Conservation (phyloP, 306 rosid species). For the apple (Malus domestica) region DNA sequence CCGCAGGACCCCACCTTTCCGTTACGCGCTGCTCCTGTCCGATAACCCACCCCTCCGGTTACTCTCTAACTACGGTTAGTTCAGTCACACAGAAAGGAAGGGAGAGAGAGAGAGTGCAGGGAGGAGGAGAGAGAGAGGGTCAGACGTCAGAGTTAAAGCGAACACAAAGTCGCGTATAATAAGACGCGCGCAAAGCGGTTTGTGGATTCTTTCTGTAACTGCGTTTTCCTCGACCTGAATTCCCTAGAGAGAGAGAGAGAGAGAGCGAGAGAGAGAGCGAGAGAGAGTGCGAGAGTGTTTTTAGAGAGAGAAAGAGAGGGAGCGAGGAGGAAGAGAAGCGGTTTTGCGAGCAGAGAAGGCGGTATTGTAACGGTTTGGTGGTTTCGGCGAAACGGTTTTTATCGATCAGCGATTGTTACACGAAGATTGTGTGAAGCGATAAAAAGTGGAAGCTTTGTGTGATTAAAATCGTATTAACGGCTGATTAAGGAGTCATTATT, state of each 20-base stretch:
- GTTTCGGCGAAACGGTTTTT: constrained; percentile 26
- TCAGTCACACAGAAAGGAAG: constrained; percentile 6
- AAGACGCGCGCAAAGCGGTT: constrained; percentile 45
- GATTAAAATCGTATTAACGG: constrained; percentile 4
- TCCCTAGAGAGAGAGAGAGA: constrained; percentile 11
- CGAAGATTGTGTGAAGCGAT: background rate
- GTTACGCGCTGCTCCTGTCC: constrained; percentile 18
- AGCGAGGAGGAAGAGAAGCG: background rate
- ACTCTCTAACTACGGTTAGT: constrained; percentile 33
- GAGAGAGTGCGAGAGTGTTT: background rate
- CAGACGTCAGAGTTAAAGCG: constrained; percentile 15
- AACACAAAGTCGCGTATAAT: constrained; percentile 31
- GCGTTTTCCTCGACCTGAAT: constrained; percentile 30
- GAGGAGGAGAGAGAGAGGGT: background rate
- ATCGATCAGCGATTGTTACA: background rate
- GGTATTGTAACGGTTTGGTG: constrained; percentile 34
- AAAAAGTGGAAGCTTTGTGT: background rate
- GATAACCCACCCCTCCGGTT: constrained; percentile 16
- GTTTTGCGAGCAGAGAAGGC: constrained; percentile 21
- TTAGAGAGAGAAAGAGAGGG: background rate
- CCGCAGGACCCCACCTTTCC: background rate
- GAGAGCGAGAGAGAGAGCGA: background rate
- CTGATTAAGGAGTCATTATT: background rate
- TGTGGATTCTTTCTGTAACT: constrained; percentile 37
- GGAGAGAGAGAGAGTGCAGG: background rate